Evolutionary conservation across 164 flowering plant genomes (phyloP).

Genomic region (Dillenia suffruticosa): DNA sequence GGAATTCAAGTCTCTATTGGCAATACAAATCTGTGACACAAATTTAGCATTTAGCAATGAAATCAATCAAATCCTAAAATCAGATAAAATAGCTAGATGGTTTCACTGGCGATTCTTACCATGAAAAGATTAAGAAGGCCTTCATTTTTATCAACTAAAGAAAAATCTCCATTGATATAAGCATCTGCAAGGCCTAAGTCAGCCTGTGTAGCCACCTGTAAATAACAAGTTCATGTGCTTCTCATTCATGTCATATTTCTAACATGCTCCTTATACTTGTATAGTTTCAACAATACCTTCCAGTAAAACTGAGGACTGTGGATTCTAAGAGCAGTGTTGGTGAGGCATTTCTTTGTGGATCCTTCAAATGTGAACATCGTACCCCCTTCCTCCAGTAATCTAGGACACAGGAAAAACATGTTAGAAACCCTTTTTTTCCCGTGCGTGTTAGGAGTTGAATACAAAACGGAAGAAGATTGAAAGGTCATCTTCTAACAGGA

Average conservation of each 20-base stretch:
- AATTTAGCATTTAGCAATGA: constrained; percentile 2
- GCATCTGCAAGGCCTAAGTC: constrained; percentile 99
- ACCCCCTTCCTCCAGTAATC: constrained; percentile 95
- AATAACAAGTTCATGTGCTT: too few species aligned
- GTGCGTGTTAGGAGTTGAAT: too few species aligned
- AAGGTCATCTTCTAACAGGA: too few species aligned
- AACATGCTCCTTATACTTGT: too few species aligned
- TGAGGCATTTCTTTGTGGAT: constrained; percentile 28
- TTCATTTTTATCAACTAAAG: constrained; percentile 72
- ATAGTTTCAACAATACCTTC: constrained; percentile 48
- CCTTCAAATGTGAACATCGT: constrained; percentile 76
- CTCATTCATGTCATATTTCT: too few species aligned
- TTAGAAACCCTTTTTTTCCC: too few species aligned
- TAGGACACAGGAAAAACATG: constrained; percentile 11
- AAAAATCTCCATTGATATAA: constrained; percentile 79
- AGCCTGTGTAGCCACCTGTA: constrained; percentile 75
- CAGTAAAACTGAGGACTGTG: constrained; percentile 84
- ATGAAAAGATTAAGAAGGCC: constrained; percentile 73
- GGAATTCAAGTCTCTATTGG: constrained; percentile 61
- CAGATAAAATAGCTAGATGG: neutral
- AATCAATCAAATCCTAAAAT: constrained; percentile 1
- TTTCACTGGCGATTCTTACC: constrained; percentile 32
- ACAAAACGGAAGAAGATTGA: too few species aligned
- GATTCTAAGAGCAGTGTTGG: constrained; percentile 52
- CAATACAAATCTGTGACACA: constrained; percentile 65